phyloP scores from a whole-genome alignment of 78 protist genomes.

The Cavenderia fasciculata region DNA sequence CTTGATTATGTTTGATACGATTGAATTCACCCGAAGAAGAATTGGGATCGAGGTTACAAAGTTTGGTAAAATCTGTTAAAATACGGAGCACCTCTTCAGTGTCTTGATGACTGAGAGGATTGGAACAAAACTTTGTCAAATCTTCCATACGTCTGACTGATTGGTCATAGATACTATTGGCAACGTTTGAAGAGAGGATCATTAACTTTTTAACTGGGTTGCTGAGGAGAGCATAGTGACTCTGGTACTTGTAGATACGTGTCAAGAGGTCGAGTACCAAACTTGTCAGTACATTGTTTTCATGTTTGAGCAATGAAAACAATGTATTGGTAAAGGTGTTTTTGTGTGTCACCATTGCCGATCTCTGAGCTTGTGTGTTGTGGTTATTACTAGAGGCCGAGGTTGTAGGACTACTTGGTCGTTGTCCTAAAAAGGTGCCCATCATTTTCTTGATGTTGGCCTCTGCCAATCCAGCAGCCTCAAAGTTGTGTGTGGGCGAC shows the following conservation, averaged over 20 bases:
- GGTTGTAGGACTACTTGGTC: too few relatives aligned
- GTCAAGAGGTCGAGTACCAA: conserved; percentile 7
- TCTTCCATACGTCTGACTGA: conserved; percentile 28
- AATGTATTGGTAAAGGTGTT: not conserved
- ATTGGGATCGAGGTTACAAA: conserved; percentile 3
- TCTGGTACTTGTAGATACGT: conserved; percentile 50
- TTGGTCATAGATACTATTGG: conserved; percentile 8
- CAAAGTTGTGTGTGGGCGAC: not conserved
- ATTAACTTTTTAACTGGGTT: conserved; percentile 31
- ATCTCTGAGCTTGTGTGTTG: too few relatives aligned
- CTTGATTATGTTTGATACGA: conserved; percentile 36
- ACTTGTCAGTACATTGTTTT: conserved; percentile 35
- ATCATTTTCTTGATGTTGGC: not conserved
- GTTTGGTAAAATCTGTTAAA: conserved; percentile 25
- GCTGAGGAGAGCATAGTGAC: conserved; percentile 19
- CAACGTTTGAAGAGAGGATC: not conserved
- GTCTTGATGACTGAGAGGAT: conserved; percentile 14
- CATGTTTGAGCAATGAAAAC: conserved; percentile 40
- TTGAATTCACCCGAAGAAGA: conserved; percentile 10
- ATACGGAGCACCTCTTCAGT: conserved; percentile 30
- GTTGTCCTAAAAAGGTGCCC: not conserved
- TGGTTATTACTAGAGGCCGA: not conserved
- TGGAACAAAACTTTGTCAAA: conserved; percentile 39
- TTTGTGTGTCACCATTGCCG: not conserved
- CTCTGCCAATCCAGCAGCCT: too few relatives aligned